Percentiles rank a stretch among this genome's conserved stretches.
phyloP scores from a whole-genome alignment of 1,139 yeast species.

The Yamadazyma atmosphaerica region DNA sequence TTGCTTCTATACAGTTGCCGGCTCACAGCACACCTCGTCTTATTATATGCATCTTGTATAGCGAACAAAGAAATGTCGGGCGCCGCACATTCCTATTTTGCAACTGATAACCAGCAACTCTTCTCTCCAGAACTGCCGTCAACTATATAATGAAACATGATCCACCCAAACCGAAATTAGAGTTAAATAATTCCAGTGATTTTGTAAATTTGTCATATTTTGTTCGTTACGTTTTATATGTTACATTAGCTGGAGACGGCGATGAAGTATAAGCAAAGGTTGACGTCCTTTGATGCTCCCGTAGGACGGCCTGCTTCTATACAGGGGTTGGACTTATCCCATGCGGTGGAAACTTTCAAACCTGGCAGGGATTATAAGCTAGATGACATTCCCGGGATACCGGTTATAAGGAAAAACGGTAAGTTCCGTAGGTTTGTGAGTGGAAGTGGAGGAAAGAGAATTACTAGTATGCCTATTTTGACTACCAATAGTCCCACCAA shows the following conservation, averaged over 20 bases:
- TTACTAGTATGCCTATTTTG: slow-evolving; percentile 14
- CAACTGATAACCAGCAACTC: slow-evolving; percentile 9
- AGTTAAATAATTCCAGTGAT: too few relatives aligned
- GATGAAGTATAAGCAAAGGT: slow-evolving; percentile 21
- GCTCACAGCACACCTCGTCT: too few relatives aligned
- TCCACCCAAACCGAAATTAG: too few relatives aligned
- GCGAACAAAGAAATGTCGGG: slow-evolving; percentile 3
- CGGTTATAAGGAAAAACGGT: slow-evolving; percentile 28
- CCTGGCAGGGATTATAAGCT: slow-evolving; percentile 25
- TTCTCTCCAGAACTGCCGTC: not conserved
- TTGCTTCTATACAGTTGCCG: too few relatives aligned
- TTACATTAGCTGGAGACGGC: too few relatives aligned
- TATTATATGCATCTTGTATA: too few relatives aligned
- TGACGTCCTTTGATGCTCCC: slow-evolving; percentile 27
- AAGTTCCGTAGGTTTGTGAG: slow-evolving; percentile 20
- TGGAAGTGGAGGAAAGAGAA: slow-evolving; percentile 11
- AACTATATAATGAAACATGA: not conserved
- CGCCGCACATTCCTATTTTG: slow-evolving; percentile 13
- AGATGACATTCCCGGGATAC: slow-evolving; percentile 35
- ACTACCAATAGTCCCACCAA: slow-evolving; percentile 6
- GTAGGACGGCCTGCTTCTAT: slow-evolving; percentile 20
- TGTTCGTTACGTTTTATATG: too few relatives aligned
- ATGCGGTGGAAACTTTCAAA: slow-evolving; percentile 30
- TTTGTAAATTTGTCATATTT: too few relatives aligned
- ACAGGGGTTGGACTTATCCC: slow-evolving; percentile 25